Evolutionary conservation across 2,329 filamentous ascomycete genomes (phyloP).

Genomic region (Fusarium pseudonygamai): DNA sequence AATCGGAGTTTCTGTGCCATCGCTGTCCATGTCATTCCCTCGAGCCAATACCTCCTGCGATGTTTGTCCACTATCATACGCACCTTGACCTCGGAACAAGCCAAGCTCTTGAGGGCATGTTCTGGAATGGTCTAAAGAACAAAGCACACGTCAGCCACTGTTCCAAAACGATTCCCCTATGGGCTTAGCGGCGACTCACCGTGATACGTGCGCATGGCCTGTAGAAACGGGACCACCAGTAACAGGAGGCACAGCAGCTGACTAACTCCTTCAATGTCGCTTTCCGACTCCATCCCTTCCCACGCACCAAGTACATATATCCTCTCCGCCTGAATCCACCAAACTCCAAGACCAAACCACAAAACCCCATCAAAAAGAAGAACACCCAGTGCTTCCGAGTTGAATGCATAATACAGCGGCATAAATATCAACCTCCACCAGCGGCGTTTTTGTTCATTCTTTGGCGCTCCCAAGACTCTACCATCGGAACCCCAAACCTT

Average conservation of each 20-base stretch:
- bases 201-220: not conserved
- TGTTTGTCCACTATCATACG: not conserved
- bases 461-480: not conserved
- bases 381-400: not conserved
- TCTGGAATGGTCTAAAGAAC: not conserved
- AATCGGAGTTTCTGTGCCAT: not conserved
- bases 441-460: not conserved
- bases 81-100: no score
- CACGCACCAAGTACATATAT: not conserved
- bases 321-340: not conserved
- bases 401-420: not conserved
- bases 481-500: fast-evolving
- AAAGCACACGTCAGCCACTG: not conserved
- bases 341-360: not conserved
- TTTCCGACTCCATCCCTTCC: not conserved
- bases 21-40: not conserved
- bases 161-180: not conserved
- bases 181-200: not conserved
- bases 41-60: not conserved
- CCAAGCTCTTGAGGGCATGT: not conserved
- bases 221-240: not conserved
- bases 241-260: not conserved
- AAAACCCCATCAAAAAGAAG: not conserved
- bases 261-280: not conserved
- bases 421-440: not conserved